Conservation (phyloP, 208 protist genomes). For the Herpetomonas tarakana region DNA sequence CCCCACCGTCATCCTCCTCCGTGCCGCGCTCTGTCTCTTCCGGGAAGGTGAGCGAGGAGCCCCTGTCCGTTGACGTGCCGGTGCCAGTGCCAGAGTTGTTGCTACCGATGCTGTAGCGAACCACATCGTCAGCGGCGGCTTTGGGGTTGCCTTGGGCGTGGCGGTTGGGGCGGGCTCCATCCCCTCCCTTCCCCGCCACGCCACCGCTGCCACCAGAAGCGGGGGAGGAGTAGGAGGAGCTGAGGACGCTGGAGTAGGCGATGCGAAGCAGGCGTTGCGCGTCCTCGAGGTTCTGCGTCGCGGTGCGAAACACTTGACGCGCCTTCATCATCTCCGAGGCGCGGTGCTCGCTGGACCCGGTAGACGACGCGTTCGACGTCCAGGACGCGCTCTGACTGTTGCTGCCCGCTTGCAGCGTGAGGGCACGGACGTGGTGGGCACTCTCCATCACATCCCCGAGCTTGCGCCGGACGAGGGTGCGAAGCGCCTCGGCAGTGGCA, state of each 20-base stretch:
- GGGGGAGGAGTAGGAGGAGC: background rate
- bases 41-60: background rate
- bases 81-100: background rate
- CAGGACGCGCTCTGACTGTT: background rate
- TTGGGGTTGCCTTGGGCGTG: background rate
- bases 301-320: conserved; percentile 26
- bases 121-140: background rate
- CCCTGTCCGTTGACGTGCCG: background rate
- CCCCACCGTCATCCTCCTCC: background rate
- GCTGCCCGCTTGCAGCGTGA: conserved; percentile 16
- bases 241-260: conserved; percentile 19
- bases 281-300: conserved; percentile 31
- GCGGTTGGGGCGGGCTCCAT: too few relatives aligned
- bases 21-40: background rate
- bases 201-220: background rate
- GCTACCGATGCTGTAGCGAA: background rate
- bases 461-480: conserved; percentile 21
- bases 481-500: conserved; percentile 7
- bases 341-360: background rate
- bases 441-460: conserved; percentile 37
- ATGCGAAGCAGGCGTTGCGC: conserved; percentile 43
- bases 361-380: background rate
- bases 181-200: too few relatives aligned
- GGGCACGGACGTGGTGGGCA: conserved; percentile 17
- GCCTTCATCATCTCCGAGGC: conserved; percentile 5